Evolutionary conservation across 2,329 filamentous ascomycete genomes (phyloP).

Genomic region (Hirsutella rhossiliensis): DNA sequence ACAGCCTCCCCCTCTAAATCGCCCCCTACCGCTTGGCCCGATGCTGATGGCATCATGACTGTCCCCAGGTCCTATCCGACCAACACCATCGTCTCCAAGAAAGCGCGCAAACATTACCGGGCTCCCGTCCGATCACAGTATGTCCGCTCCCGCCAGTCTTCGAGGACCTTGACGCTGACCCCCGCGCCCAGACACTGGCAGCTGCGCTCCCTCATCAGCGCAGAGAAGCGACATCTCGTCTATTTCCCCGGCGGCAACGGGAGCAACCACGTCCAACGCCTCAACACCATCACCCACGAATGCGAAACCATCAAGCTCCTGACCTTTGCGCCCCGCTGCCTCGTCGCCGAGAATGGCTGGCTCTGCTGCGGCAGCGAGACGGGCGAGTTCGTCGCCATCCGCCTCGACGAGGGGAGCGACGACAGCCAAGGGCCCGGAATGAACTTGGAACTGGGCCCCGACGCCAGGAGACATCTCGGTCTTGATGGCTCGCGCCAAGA

Average conservation of each 20-base stretch:
- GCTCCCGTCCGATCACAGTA: conserved; percentile 55
- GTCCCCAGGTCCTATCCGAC: conserved; percentile 49
- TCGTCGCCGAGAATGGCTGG: conserved; percentile 79
- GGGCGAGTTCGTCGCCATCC: conserved; percentile 77
- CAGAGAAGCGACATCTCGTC: conserved; percentile 61
- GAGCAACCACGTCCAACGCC: conserved; percentile 50
- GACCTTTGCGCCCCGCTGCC: conserved; percentile 67
- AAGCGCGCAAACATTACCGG: conserved; percentile 54
- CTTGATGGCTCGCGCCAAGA: conserved; percentile 22
- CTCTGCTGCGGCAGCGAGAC: conserved; percentile 81
- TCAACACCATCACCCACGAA: conserved; percentile 58
- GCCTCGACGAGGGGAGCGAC: conserved; percentile 33
- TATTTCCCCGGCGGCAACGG: conserved; percentile 75
- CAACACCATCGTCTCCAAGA: conserved; percentile 48
- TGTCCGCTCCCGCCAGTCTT: conserved; percentile 14
- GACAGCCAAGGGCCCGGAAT: conserved; percentile 12
- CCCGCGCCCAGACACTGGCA: conserved; percentile 58
- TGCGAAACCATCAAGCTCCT: conserved; percentile 62
- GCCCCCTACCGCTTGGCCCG: not conserved
- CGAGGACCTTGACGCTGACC: no score
- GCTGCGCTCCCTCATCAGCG: conserved; percentile 80
- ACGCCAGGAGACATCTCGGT: conserved; percentile 14
- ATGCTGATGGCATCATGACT: conserved; percentile 1
- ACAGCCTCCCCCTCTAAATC: not conserved
- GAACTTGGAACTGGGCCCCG: conserved; percentile 10